These are phyloP conservation scores for Tilletiaria anomala DNA, from an alignment of 1,284 basidiomycete genomes.

Conservation along the genomic window DNA sequence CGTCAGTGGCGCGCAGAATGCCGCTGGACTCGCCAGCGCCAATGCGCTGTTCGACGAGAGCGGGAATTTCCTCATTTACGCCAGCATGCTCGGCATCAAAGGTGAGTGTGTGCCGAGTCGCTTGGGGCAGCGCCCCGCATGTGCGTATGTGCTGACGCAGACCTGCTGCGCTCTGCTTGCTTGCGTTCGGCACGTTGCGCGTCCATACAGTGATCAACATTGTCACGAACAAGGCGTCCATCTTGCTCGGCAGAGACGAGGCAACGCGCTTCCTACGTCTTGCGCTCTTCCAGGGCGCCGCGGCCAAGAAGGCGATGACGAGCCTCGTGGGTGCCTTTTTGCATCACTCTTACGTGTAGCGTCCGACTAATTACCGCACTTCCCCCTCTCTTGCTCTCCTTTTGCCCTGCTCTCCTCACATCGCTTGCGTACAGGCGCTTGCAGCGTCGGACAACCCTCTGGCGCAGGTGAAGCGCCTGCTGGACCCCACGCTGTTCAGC, in stretches of 20 bases:
- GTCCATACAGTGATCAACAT: slow-evolving; percentile 65
- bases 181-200: neutral
- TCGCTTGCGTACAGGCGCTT: slow-evolving; percentile 53
- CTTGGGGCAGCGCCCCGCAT: too few species aligned
- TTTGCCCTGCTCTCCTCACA: neutral
- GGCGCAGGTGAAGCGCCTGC: slow-evolving; percentile 46
- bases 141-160: neutral
- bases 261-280: slow-evolving; percentile 78
- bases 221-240: slow-evolving; percentile 79
- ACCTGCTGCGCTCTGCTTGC: neutral
- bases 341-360: too few species aligned
- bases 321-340: slow-evolving; percentile 52
- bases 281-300: slow-evolving; percentile 79
- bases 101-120: slow-evolving; percentile 50
- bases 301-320: slow-evolving; percentile 66
- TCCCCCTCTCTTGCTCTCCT: neutral
- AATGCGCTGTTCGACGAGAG: slow-evolving; percentile 91
- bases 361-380: too few species aligned
- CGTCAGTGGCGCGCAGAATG: slow-evolving; percentile 14
- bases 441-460: slow-evolving; percentile 90
- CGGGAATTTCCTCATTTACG: slow-evolving; percentile 82
- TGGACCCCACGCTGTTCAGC: slow-evolving; percentile 84
- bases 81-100: slow-evolving; percentile 86
- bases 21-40: slow-evolving; percentile 15
- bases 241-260: slow-evolving; percentile 87